phyloP scores from a whole-genome alignment of 495 filamentous ascomycete genomes.

The Cetradonia linearis region DNA sequence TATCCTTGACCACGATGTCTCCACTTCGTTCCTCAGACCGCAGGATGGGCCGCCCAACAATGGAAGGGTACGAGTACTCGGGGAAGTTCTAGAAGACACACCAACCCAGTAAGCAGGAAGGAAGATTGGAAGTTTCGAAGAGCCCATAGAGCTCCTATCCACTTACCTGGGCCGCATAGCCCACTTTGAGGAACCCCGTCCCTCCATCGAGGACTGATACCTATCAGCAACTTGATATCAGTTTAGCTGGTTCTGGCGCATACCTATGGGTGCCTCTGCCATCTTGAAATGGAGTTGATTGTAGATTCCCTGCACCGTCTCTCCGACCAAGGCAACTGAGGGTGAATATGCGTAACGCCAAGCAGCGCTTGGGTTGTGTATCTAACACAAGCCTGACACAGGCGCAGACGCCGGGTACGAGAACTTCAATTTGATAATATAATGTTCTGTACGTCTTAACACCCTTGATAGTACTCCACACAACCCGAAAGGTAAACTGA shows the following conservation, averaged over 20 bases:
- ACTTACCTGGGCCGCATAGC: slow-evolving; percentile 79
- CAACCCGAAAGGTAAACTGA: no score
- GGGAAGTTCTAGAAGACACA: slow-evolving; percentile 72
- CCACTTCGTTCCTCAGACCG: slow-evolving; percentile 80
- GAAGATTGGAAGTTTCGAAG: neutral
- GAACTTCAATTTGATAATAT: no score
- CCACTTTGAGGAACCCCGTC: slow-evolving; percentile 98
- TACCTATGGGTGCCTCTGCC: slow-evolving; percentile 68
- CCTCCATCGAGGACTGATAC: slow-evolving; percentile 92
- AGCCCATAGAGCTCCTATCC: slow-evolving; percentile 9
- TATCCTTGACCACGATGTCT: slow-evolving; percentile 88
- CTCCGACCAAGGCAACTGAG: slow-evolving; percentile 10
- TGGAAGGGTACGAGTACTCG: slow-evolving; percentile 95
- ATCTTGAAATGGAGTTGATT: slow-evolving; percentile 33
- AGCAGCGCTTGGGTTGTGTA: neutral
- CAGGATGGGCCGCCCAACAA: slow-evolving; percentile 95
- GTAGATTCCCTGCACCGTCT: neutral
- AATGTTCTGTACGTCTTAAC: no score
- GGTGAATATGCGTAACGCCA: neutral
- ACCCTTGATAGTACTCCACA: no score
- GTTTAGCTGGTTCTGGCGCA: slow-evolving; percentile 16
- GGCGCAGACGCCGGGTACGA: neutral
- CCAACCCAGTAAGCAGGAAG: neutral
- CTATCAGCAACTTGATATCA: slow-evolving; percentile 21
- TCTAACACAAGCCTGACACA: no score